Percentiles rank a stretch among this genome's conserved stretches.
Evolutionary conservation across 1,284 basidiomycete species (phyloP).

Genomic region (Pseudozyma sp.): DNA sequence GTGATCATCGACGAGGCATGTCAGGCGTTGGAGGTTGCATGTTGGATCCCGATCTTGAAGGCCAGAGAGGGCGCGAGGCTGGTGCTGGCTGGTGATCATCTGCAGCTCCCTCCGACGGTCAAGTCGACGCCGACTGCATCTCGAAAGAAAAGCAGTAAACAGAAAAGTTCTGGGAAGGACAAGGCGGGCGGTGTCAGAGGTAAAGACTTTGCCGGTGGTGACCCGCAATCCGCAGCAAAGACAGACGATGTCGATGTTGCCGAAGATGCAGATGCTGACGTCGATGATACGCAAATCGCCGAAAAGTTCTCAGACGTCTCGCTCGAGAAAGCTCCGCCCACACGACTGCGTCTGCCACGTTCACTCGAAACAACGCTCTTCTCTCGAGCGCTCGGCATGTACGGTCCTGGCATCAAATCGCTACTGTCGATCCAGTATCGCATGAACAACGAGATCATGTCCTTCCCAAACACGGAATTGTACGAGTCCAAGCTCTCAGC

Average conservation of each 20-base stretch:
- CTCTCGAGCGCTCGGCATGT: constrained; percentile 86
- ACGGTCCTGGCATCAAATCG: constrained; percentile 83
- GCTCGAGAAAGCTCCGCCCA: neutral
- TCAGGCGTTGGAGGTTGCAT: constrained; percentile 94
- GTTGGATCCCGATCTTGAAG: constrained; percentile 89
- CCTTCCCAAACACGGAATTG: constrained; percentile 85
- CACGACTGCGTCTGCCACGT: constrained; percentile 75
- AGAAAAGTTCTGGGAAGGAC: neutral
- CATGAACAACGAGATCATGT: constrained; percentile 87
- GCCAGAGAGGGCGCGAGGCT: constrained; percentile 41
- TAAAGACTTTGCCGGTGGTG: constrained; percentile 13
- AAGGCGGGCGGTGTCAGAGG: neutral
- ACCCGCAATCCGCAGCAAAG: constrained; percentile 9
- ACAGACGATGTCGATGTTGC: constrained; percentile 1
- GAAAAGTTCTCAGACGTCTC: constrained; percentile 8
- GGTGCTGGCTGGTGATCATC: constrained; percentile 69
- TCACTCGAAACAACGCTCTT: constrained; percentile 90
- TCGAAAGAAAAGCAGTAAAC: neutral
- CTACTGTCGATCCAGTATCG: constrained; percentile 78
- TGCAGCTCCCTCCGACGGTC: constrained; percentile 86
- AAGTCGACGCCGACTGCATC: constrained; percentile 53
- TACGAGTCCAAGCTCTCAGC: constrained; percentile 82
- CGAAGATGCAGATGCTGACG: constrained; percentile 7
- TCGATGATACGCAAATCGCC: constrained; percentile 6
- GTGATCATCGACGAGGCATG: constrained; percentile 93